These are phyloP conservation scores for Solanum ossicruentum DNA, from an alignment of 257 asterid species.

Conservation along the genomic window DNA sequence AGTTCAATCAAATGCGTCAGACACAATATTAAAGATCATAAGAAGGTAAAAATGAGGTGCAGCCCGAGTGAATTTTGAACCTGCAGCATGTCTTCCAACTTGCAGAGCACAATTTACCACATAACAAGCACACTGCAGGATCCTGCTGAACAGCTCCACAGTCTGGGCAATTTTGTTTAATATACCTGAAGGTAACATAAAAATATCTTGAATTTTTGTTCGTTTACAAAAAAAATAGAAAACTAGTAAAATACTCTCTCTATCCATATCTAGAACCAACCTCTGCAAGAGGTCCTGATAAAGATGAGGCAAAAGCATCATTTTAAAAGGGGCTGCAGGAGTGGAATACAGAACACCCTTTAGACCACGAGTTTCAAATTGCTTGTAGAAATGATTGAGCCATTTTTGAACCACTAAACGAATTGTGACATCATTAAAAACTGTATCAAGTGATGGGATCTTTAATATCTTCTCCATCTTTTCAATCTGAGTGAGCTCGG, in stretches of 20 bases:
- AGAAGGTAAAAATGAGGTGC: not conserved
- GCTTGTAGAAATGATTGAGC: constrained; percentile 47
- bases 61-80: constrained; percentile 16
- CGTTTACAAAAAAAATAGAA: not conserved
- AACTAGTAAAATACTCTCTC: not conserved
- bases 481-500: constrained; percentile 56
- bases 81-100: constrained; percentile 92
- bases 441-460: constrained; percentile 54
- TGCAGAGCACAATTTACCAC: constrained; percentile 93
- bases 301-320: constrained; percentile 71
- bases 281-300: constrained; percentile 93
- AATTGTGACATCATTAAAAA: constrained; percentile 39
- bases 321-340: constrained; percentile 75
- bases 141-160: constrained; percentile 65
- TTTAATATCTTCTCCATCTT: constrained; percentile 64
- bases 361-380: constrained; percentile 25
- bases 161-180: constrained; percentile 65
- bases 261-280: constrained; percentile 19
- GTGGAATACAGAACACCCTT: constrained; percentile 35
- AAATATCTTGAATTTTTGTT: constrained; percentile 2
- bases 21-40: not conserved
- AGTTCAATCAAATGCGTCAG: constrained; percentile 9
- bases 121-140: constrained; percentile 82
- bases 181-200: constrained; percentile 41
- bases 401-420: constrained; percentile 49